Percentiles rank a stretch among this genome's conserved stretches.
Conservation (phyloP, 1,284 basidiomycete species). For the Xerocomus subilludens region DNA sequence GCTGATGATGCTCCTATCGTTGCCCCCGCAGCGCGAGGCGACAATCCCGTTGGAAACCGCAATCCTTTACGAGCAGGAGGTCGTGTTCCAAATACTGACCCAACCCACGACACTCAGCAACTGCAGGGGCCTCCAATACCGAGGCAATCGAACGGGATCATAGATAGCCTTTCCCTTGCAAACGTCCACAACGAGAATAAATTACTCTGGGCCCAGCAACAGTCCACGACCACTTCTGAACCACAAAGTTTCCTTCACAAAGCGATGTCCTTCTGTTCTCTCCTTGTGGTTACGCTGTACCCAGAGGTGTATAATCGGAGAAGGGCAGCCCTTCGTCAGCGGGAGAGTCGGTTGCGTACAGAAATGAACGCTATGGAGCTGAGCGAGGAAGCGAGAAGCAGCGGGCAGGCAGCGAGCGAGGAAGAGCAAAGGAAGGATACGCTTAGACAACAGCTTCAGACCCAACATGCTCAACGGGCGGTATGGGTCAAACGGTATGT, state of each 20-base stretch:
- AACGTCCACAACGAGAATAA: conserved; percentile 69
- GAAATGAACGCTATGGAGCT: conserved; percentile 67
- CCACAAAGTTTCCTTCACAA: conserved; percentile 64
- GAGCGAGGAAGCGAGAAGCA: conserved; percentile 51
- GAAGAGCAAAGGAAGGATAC: conserved; percentile 52
- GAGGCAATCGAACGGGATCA: conserved; percentile 52
- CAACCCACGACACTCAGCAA: conserved; percentile 39
- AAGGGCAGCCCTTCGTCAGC: conserved; percentile 65
- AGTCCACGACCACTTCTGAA: conserved; percentile 50
- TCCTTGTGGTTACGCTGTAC: conserved; percentile 73
- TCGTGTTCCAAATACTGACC: conserved; percentile 36
- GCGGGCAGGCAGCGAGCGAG: conserved; percentile 50
- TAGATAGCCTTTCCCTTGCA: conserved; percentile 68
- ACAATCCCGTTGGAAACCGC: conserved; percentile 35
- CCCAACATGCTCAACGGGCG: conserved; percentile 64
- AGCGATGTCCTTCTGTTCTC: conserved; percentile 63
- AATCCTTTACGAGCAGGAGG: conserved; percentile 32
- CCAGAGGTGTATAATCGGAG: conserved; percentile 82
- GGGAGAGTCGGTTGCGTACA: conserved; percentile 75
- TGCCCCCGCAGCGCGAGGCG: conserved; percentile 34
- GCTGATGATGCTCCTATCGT: conserved; percentile 36
- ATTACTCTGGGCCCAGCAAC: conserved; percentile 57
- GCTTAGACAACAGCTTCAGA: conserved; percentile 56
- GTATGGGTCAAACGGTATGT: conserved; percentile 74
- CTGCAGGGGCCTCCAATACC: conserved; percentile 43